Conservation (phyloP, 2,329 filamentous ascomycete genomes). For the Ophiognomonia clavigignenti-juglandacearum region DNA sequence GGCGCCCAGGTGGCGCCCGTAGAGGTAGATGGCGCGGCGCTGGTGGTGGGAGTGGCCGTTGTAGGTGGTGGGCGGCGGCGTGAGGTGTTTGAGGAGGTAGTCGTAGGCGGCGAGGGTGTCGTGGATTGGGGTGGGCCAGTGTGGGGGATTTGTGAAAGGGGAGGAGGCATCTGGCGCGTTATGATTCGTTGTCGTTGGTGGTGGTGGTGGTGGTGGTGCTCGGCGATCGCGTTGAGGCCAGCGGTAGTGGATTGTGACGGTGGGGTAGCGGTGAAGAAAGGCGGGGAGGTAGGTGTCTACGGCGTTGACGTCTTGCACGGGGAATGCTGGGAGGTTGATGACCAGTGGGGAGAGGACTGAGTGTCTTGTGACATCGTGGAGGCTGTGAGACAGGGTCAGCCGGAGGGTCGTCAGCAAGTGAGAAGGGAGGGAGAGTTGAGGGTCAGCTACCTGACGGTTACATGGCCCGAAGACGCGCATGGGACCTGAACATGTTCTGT, state of each 20-base stretch:
- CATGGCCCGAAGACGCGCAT: slow-evolving; percentile 44
- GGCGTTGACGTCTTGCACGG: slow-evolving; percentile 24
- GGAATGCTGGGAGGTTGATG: slow-evolving; percentile 50
- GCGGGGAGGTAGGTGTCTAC: slow-evolving; percentile 28
- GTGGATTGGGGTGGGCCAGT: slow-evolving; percentile 54
- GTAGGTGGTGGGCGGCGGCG: slow-evolving; percentile 24
- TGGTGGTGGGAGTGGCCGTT: slow-evolving; percentile 2
- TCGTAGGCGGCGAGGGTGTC: slow-evolving; percentile 50
- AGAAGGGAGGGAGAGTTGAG: neutral
- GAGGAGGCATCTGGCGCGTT: neutral
- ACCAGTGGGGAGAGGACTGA: slow-evolving; percentile 40
- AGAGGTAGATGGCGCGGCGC: slow-evolving; percentile 43
- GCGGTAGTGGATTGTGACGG: slow-evolving; percentile 55
- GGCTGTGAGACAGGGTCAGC: slow-evolving; percentile 28
- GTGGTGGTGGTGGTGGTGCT: neutral
- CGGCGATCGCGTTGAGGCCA: slow-evolving; percentile 34
- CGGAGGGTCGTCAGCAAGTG: slow-evolving; percentile 17
- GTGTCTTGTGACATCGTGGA: slow-evolving; percentile 41
- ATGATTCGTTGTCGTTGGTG: slow-evolving; percentile 5
- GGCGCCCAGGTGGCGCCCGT: slow-evolving; percentile 54
- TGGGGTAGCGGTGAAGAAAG: slow-evolving; percentile 38
- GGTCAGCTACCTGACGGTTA: slow-evolving; percentile 44
- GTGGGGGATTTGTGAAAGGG: slow-evolving; percentile 19
- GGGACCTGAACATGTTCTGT: slow-evolving; percentile 39
- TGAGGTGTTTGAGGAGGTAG: slow-evolving; percentile 44